A percentile compares a stretch with the other conserved stretches of the same genome.
phyloP scores from a whole-genome alignment of 2,329 filamentous ascomycete species.

The Fusarium anthophilum region DNA sequence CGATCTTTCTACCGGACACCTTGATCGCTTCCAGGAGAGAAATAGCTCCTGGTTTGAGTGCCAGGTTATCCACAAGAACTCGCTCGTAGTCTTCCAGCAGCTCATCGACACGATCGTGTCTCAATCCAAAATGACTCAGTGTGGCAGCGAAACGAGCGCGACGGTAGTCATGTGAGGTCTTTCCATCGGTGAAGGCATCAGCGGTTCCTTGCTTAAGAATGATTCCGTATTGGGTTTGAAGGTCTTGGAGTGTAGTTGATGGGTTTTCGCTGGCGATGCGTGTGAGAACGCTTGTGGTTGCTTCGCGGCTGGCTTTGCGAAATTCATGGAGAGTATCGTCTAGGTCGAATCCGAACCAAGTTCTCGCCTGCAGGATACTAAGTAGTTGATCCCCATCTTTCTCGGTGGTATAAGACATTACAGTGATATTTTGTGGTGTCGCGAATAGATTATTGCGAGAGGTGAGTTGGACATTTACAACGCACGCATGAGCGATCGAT shows the following conservation, averaged over 20 bases:
- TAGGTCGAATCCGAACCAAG: conserved; percentile 58
- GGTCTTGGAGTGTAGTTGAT: not conserved
- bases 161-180: conserved; percentile 54
- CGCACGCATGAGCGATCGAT: not conserved
- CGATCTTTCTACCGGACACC: conserved; percentile 50
- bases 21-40: conserved; percentile 48
- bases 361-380: conserved; percentile 10
- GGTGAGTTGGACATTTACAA: not conserved
- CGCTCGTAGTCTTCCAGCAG: conserved; percentile 46
- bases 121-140: conserved; percentile 42
- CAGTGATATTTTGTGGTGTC: not conserved
- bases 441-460: not conserved
- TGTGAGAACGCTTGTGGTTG: conserved; percentile 47
- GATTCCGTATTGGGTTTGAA: conserved; percentile 43
- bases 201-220: conserved; percentile 49
- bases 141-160: conserved; percentile 50
- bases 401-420: not conserved
- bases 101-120: conserved; percentile 24
- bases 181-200: conserved; percentile 55
- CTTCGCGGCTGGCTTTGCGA: conserved; percentile 50
- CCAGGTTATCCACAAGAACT: conserved; percentile 41
- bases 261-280: conserved; percentile 35
- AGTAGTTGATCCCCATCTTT: not conserved
- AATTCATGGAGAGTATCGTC: conserved; percentile 61
- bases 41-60: conserved; percentile 50